Base-by-base conservation (phyloP, 106 monocot species). In the Dioscorea alata region DNA sequence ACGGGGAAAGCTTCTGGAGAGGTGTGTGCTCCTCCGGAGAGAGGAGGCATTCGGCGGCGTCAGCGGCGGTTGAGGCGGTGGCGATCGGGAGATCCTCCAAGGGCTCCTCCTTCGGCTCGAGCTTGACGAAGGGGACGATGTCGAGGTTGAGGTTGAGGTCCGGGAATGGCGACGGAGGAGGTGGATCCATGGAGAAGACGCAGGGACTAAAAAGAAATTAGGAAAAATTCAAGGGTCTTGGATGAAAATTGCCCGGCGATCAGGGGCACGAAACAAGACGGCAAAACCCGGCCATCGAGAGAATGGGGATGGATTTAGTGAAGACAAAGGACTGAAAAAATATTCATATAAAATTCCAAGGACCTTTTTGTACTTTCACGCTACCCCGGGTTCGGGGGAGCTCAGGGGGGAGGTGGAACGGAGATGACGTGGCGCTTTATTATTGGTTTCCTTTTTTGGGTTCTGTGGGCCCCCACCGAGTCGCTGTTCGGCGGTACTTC, bases 51-150 rank as follows among this genome's bases (percentile, higher is more conserved):
- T 13, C 28, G 48, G 70, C 48, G 34, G 57, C 59, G 18, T 31
- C 59, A 56, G 18, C 49, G 18, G 61, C 68, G 12, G 54, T 18
- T 0, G 49, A 60, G 22, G 48, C 18, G 31, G 63, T 6, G 54
- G 69, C 15, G 61, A 50, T 48, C 15, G 65, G 61, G 12, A 6
- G 19, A 17, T 71, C 78, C 51, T 13, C 23, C 13, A 42, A 42
- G 10, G 70, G 79, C 58, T 79, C 79, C 2, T 50, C 5, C 13
- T 79, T 78, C 17, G 86, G 73, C 48, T 81, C 74, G 63, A 67
- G 60, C 61, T 86, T 78, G 65, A 67, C 70, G 63, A 51, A n/a
- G 65, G 33, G 52, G 49, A 61, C 6, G 24, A 61, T 65, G 52
- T 67, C 49, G 34, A 62, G 78, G 67, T 59, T 35, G 50, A 70